Evolutionary conservation across 1,139 yeast species (phyloP).

Genomic region (Magnusiomyces suaveolens): DNA sequence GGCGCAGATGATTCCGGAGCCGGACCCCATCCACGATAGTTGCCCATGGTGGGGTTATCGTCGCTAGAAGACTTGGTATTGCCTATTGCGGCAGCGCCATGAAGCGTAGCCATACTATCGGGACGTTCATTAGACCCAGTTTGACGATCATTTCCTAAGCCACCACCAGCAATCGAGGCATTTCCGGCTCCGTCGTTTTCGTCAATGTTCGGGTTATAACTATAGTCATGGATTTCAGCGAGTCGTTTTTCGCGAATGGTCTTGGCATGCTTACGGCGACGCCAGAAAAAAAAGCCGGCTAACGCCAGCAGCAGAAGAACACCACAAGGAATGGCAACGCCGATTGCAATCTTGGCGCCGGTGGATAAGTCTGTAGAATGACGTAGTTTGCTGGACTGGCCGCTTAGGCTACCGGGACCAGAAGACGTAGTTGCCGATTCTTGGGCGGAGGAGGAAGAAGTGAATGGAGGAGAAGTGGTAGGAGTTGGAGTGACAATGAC

Average conservation of each 20-base stretch:
- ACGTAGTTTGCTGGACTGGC: not conserved
- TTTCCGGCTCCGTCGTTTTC: constrained; percentile 1
- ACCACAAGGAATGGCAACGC: constrained; percentile 14
- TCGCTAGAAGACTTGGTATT: not conserved
- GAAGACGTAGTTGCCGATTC: not conserved
- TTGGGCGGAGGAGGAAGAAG: not conserved
- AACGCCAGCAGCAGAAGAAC: constrained; percentile 7
- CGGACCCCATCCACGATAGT: constrained; percentile 16
- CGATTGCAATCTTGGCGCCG: constrained; percentile 12
- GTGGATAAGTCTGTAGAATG: constrained; percentile 5
- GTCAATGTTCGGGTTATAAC: constrained; percentile 11
- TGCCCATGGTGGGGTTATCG: constrained; percentile 2
- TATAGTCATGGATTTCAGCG: constrained; percentile 15
- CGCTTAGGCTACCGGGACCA: not conserved
- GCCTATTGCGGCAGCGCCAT: not conserved
- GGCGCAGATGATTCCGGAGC: constrained; percentile 11
- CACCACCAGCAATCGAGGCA: not conserved
- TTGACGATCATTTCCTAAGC: not conserved
- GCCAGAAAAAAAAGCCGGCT: constrained; percentile 11
- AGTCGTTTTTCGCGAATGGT: constrained; percentile 13
- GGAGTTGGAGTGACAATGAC: not conserved
- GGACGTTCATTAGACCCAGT: constrained; percentile 1
- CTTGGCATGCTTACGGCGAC: constrained; percentile 9
- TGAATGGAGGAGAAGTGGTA: not conserved
- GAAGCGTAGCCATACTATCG: not conserved